Evolutionary conservation across 331 rosid species (phyloP).

Genomic region (Malus hybrid): DNA sequence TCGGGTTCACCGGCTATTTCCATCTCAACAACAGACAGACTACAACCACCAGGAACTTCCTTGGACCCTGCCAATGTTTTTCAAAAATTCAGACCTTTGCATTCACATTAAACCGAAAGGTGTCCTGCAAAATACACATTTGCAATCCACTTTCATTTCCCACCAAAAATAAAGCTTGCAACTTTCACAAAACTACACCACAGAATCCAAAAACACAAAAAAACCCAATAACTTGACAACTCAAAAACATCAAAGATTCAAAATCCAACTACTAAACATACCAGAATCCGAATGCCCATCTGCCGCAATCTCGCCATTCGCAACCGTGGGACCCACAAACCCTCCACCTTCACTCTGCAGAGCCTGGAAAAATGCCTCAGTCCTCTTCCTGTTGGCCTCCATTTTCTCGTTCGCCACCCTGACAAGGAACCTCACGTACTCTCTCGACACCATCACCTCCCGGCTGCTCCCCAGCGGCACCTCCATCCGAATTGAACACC

Average conservation of each 20-base stretch:
- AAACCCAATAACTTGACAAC: neutral
- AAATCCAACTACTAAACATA: slow-evolving; percentile 8
- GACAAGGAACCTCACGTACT: slow-evolving; percentile 64
- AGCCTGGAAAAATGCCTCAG: slow-evolving; percentile 52
- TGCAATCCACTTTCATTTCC: neutral
- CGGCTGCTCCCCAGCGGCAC: slow-evolving; percentile 60
- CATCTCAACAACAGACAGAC: slow-evolving; percentile 43
- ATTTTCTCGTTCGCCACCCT: slow-evolving; percentile 69
- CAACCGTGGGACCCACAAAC: slow-evolving; percentile 1
- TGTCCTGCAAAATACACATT: slow-evolving; percentile 56
- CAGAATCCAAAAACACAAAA: neutral
- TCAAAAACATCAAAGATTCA: neutral
- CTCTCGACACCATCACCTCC: slow-evolving; percentile 55
- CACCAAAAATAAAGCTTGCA: neutral
- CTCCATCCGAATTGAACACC: slow-evolving; percentile 80
- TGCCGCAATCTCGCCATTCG: slow-evolving; percentile 3
- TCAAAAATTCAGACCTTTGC: slow-evolving; percentile 75
- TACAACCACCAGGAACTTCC: slow-evolving; percentile 29
- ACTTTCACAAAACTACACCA: neutral
- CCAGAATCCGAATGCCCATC: slow-evolving; percentile 49
- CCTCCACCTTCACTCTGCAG: slow-evolving; percentile 29
- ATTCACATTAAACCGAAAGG: slow-evolving; percentile 55
- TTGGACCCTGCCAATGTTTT: slow-evolving; percentile 74
- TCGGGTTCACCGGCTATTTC: slow-evolving; percentile 53
- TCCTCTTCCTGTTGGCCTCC: slow-evolving; percentile 69